Base-by-base conservation (phyloP, 2,329 filamentous ascomycete species). In the Venturia aucupariae region DNA sequence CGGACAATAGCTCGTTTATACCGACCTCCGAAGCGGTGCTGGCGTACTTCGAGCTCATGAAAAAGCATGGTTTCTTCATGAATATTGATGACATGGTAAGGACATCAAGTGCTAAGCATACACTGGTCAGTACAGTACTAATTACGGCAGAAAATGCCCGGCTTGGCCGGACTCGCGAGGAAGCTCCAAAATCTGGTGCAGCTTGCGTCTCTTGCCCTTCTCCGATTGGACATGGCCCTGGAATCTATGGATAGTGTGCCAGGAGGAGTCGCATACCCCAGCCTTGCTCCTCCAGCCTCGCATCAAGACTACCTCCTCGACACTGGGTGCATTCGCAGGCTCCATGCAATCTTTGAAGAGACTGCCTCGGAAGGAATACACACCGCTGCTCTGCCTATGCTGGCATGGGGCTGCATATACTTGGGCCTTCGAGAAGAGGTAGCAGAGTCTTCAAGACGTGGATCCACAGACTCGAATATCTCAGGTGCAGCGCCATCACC, bases 401-500 rank as follows among this genome's bases (percentile, higher is more conserved):
- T 95, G 68, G 85, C 89, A 3, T 97, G 92, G 92, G 86, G 87
- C 4, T 79, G 93, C 60, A 83, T 96, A 32, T 79, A 27, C 27
- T 19, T 41, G 22, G 30, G 22, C 7, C 54, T 63, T 15, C 32
- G 27, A 57, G 46, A 38, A 57, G 46, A 38, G 35, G 46, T 27
- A 46, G 62, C 62, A 41, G 17, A 39, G 27, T 27, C 35, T 4
- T 63, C 62, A 35, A n/a, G 59, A 17, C 59, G 59, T 27, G 59
- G 35, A 17, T 60, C 59, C 38, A 44, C 35, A 22, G 59, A 60
- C 24, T 60, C 59, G 59, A 60, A 41, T 60, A 32, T 19, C 19
- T 41, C 38, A 24, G 59, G n/a, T 30, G 46, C 46, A 51, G 46
- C 11, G 46, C 22, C 46, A 27, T 51, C 44, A 41, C 3, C 59